Percentiles rank a stretch among this genome's conserved stretches.
Evolutionary conservation across 768 basidiomycete species (phyloP).

Genomic region (Omphalotus guepiniiformis): DNA sequence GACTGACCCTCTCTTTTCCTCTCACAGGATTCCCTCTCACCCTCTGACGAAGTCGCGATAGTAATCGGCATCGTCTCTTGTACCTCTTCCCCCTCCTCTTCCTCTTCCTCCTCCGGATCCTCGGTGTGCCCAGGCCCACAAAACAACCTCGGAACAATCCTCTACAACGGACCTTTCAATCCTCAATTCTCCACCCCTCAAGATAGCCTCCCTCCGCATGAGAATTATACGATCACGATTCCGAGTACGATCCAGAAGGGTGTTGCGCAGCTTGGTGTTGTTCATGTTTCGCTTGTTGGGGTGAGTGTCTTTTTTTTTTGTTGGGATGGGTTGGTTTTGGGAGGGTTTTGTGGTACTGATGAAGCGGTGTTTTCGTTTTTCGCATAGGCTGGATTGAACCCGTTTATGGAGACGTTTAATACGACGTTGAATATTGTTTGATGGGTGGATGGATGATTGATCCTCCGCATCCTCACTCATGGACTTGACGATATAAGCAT

Average conservation of each 20-base stretch:
- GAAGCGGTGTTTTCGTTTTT: too few relatives aligned
- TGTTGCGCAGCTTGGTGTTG: conserved; percentile 3
- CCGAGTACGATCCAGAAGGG: conserved; percentile 1
- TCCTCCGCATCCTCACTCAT: too few relatives aligned
- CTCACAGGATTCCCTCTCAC: neutral
- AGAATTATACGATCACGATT: conserved; percentile 4
- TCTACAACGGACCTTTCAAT: conserved; percentile 2
- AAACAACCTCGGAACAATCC: neutral
- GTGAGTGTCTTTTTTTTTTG: neutral
- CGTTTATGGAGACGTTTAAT: too few relatives aligned
- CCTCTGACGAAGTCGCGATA: neutral
- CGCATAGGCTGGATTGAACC: too few relatives aligned
- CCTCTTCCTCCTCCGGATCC: neutral
- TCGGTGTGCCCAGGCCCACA: neutral
- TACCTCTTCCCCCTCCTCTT: neutral
- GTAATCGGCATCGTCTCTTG: neutral
- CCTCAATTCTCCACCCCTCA: conserved; percentile 2
- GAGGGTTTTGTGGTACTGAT: too few relatives aligned
- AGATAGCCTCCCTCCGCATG: conserved; percentile 1
- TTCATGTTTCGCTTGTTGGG: conserved; percentile 1
- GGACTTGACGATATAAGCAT: too few relatives aligned
- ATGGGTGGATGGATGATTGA: too few relatives aligned
- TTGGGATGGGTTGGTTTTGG: too few relatives aligned
- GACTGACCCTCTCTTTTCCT: too few relatives aligned
- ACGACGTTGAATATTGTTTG: too few relatives aligned